These are phyloP conservation scores for Pluteus cervinus DNA, from an alignment of 768 basidiomycete genomes.

Conservation along the genomic window DNA sequence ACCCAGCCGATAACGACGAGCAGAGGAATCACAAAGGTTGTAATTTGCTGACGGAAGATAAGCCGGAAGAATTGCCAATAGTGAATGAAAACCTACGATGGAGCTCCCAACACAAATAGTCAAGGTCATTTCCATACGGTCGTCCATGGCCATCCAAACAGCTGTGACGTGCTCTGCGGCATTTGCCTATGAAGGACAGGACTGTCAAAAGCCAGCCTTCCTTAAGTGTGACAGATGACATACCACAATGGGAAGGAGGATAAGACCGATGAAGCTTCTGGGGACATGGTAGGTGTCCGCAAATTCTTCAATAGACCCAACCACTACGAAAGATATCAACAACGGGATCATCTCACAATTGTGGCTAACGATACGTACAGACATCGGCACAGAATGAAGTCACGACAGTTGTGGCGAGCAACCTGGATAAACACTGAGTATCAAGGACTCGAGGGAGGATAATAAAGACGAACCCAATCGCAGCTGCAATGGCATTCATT, in stretches of 20 bases:
- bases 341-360: conserved; percentile 8
- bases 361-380: conserved; percentile 36
- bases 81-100: conserved; percentile 46
- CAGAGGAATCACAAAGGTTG: conserved; percentile 79
- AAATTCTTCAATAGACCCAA: conserved; percentile 89
- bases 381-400: conserved; percentile 91
- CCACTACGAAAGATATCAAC: conserved; percentile 44
- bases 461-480: conserved; percentile 37
- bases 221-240: conserved; percentile 15
- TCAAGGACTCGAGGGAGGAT: too few relatives aligned
- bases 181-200: conserved; percentile 44
- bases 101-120: conserved; percentile 78
- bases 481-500: conserved; percentile 73
- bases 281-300: conserved; percentile 77
- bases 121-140: conserved; percentile 61
- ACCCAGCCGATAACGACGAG: conserved; percentile 89
- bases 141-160: conserved; percentile 85
- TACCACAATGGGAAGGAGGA: conserved; percentile 84
- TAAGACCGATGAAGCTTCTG: conserved; percentile 80
- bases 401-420: conserved; percentile 69
- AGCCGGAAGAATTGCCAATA: background rate
- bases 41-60: conserved; percentile 58
- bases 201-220: background rate
- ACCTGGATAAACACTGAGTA: conserved; percentile 30
- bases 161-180: conserved; percentile 84